These are phyloP conservation scores for Coemansia sp. DNA, from an alignment of 192 early-diverging fungal species.

Conservation along the genomic window DNA sequence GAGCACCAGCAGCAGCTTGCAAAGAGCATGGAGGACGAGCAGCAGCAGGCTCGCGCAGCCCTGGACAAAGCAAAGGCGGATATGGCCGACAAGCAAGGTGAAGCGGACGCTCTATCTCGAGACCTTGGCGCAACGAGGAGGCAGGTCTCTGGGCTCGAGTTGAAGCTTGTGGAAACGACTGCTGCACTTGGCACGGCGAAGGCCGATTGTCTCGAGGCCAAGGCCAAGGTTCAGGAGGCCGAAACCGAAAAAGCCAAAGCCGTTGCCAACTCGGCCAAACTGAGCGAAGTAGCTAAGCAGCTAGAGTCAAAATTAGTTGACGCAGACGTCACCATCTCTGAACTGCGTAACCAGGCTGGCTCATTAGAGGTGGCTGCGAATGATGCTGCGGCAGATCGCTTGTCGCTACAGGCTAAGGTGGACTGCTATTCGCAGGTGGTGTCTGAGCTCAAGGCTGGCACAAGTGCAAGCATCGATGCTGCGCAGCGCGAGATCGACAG, in stretches of 20 bases:
- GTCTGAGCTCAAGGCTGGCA: not conserved
- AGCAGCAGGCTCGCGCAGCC: not conserved
- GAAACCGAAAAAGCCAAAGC: conserved; percentile 35
- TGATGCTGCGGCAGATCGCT: not conserved
- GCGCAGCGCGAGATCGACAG: not conserved
- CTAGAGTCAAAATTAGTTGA: conserved; percentile 8
- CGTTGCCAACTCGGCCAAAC: conserved; percentile 41
- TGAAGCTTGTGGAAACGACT: not conserved
- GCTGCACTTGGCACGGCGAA: not conserved
- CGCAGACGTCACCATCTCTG: not conserved
- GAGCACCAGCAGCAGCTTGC: not conserved
- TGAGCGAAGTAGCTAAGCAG: conserved; percentile 18
- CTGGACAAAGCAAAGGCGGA: not conserved
- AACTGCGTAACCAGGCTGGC: not conserved
- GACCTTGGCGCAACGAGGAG: conserved; percentile 2
- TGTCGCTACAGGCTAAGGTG: not conserved
- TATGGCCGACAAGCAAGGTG: not conserved
- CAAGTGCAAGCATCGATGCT: not conserved
- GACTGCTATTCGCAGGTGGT: not conserved
- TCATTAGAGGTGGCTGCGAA: conserved; percentile 1
- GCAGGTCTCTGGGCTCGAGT: not conserved
- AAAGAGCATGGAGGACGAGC: not conserved
- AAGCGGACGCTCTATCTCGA: not conserved
- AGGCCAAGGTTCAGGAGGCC: conserved; percentile 19
- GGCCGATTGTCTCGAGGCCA: not conserved